phyloP scores from a whole-genome alignment of 2,329 filamentous ascomycete genomes.

The Diaporthe australafricana region DNA sequence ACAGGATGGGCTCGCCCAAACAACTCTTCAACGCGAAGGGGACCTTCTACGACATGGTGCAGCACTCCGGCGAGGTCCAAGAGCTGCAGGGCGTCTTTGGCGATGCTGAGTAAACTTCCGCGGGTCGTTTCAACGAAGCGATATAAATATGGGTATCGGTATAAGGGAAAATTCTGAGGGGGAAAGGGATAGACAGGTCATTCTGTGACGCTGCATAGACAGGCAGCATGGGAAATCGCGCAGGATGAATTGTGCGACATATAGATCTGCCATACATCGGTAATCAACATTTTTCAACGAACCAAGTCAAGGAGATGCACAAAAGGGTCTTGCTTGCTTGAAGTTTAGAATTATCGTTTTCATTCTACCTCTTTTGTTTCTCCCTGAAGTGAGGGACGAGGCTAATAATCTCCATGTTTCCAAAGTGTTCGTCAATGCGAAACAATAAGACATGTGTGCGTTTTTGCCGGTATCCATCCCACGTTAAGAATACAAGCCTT shows the following conservation, averaged over 20 bases:
- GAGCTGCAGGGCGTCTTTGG: constrained; percentile 50
- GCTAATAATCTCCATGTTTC: background rate
- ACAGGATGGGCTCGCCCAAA: constrained; percentile 58
- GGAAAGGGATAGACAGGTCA: constrained; percentile 6
- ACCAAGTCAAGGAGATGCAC: too few relatives aligned
- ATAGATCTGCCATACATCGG: too few relatives aligned
- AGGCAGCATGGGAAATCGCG: background rate
- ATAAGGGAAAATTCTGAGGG: background rate
- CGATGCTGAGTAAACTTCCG: background rate
- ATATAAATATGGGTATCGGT: background rate
- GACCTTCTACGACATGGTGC: constrained; percentile 66
- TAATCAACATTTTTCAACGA: background rate
- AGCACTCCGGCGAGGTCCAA: constrained; percentile 64
- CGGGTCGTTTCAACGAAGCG: background rate
- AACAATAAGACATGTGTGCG: background rate
- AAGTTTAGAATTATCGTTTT: background rate
- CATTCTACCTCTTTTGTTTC: background rate
- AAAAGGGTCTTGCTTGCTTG: too few relatives aligned
- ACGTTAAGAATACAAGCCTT: background rate
- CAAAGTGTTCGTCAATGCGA: background rate
- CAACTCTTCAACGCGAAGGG: constrained; percentile 58
- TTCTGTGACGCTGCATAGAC: background rate
- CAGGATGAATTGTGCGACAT: background rate
- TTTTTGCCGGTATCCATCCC: background rate
- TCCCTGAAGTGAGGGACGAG: too few relatives aligned